Conservation (phyloP, 2,329 filamentous ascomycete genomes). For the Apiospora kogelbergensis region DNA sequence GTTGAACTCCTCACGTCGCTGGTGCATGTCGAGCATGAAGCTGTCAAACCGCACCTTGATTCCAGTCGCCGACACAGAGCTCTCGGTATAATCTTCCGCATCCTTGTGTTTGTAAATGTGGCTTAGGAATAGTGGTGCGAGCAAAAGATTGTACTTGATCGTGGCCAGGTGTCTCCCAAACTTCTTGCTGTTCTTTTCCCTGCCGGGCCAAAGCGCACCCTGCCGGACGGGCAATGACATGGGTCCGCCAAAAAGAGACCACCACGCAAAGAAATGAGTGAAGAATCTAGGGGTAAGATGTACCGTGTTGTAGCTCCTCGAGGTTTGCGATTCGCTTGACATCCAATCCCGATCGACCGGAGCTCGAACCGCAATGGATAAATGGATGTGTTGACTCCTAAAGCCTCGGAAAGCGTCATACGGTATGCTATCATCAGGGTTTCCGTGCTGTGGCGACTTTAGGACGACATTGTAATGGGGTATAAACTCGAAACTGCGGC, state of each 20-base stretch:
- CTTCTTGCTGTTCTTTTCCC: constrained; percentile 97
- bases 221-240: constrained; percentile 95
- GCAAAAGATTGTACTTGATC: constrained; percentile 92
- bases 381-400: constrained; percentile 92
- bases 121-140: constrained; percentile 91
- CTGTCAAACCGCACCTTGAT: constrained; percentile 94
- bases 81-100: constrained; percentile 77
- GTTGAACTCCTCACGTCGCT: constrained; percentile 88
- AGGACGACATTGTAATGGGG: constrained; percentile 91
- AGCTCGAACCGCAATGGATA: constrained; percentile 88
- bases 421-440: constrained; percentile 51
- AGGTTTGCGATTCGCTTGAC: constrained; percentile 70
- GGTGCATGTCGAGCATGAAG: constrained; percentile 95
- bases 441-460: constrained; percentile 75
- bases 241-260: constrained; percentile 91
- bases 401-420: constrained; percentile 98
- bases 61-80: constrained; percentile 85
- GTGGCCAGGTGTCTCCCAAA: constrained; percentile 97
- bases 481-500: constrained; percentile 82
- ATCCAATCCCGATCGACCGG: constrained; percentile 87
- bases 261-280: constrained; percentile 98
- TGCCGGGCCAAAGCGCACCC: constrained; percentile 84
- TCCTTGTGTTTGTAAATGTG: constrained; percentile 99
- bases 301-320: constrained; percentile 92
- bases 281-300: constrained; percentile 96